These are phyloP conservation scores for Sugiyamaella pinicola DNA, from an alignment of 1,139 yeast species.

Conservation along the genomic window DNA sequence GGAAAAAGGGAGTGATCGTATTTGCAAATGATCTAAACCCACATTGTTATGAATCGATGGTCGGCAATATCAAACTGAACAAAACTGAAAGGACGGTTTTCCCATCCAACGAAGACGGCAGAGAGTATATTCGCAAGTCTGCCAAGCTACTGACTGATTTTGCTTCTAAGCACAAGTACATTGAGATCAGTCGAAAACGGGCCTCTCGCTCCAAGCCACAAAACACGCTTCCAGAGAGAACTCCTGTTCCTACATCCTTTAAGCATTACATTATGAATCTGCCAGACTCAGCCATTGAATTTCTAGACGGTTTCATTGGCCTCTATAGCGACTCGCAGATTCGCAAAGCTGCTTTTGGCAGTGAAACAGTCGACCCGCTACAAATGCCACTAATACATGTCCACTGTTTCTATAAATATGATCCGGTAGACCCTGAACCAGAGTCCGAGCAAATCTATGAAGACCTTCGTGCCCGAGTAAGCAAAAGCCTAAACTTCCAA, in stretches of 20 bases:
- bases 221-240: slow-evolving; percentile 20
- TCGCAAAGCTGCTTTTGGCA: slow-evolving; percentile 40
- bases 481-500: slow-evolving; percentile 53
- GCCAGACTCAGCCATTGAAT: slow-evolving; percentile 91
- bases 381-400: slow-evolving; percentile 75
- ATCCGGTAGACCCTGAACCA: slow-evolving; percentile 72
- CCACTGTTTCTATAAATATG: slow-evolving; percentile 90
- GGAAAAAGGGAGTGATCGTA: slow-evolving; percentile 74
- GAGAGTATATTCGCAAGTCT: slow-evolving; percentile 70
- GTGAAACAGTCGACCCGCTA: slow-evolving; percentile 15
- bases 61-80: slow-evolving; percentile 64
- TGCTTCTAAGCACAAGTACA: slow-evolving; percentile 30
- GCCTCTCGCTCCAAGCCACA: slow-evolving; percentile 34
- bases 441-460: slow-evolving; percentile 61
- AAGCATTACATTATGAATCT: slow-evolving; percentile 90
- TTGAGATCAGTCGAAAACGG: slow-evolving; percentile 31
- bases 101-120: slow-evolving; percentile 77
- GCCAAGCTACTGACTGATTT: slow-evolving; percentile 51
- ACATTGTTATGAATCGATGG: slow-evolving; percentile 70
- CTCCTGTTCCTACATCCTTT: slow-evolving; percentile 58
- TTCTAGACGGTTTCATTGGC: slow-evolving; percentile 74
- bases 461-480: slow-evolving; percentile 63
- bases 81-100: slow-evolving; percentile 62
- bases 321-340: slow-evolving; percentile 53
- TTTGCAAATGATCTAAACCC: slow-evolving; percentile 95